Conservation (phyloP, 2,329 filamentous ascomycete species). For the Sclerotinia subarctica region DNA sequence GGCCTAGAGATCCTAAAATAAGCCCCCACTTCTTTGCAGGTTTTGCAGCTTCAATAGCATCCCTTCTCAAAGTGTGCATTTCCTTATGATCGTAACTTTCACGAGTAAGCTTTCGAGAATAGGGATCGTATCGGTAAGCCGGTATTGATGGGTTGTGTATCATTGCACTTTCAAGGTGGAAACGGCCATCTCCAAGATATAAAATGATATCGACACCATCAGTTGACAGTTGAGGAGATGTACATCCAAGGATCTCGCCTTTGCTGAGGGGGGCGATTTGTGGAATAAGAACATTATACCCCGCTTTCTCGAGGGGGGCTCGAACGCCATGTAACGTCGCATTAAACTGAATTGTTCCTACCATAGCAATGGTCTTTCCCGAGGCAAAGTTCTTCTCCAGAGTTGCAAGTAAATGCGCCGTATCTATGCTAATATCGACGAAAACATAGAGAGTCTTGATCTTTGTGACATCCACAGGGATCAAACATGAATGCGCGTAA, state of each 20-base stretch:
- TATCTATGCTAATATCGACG: constrained; percentile 95
- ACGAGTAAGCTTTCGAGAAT: constrained; percentile 84
- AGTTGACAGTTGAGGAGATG: constrained; percentile 68
- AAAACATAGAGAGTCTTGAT: constrained; percentile 98
- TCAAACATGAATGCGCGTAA: constrained; percentile 94
- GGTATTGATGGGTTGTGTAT: constrained; percentile 92
- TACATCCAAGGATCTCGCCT: constrained; percentile 96
- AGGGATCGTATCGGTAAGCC: constrained; percentile 95
- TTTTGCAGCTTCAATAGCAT: constrained; percentile 73
- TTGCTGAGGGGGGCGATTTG: constrained; percentile 92
- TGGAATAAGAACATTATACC: constrained; percentile 81
- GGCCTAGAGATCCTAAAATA: constrained; percentile 85
- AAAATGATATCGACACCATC: constrained; percentile 72
- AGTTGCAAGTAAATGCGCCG: constrained; percentile 78
- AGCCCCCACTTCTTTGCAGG: constrained; percentile 87
- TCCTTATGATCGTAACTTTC: constrained; percentile 91
- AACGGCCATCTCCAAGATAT: constrained; percentile 88
- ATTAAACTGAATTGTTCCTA: constrained; percentile 98
- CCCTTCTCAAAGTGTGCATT: constrained; percentile 76
- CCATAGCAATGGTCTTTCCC: constrained; percentile 84
- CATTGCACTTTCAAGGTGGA: constrained; percentile 98
- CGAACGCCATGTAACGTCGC: constrained; percentile 87
- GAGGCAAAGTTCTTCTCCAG: constrained; percentile 83
- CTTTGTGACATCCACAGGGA: constrained; percentile 92
- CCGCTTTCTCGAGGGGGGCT: constrained; percentile 73